phyloP scores from a whole-genome alignment of 192 early-diverging fungal species.

The Podila verticillata region DNA sequence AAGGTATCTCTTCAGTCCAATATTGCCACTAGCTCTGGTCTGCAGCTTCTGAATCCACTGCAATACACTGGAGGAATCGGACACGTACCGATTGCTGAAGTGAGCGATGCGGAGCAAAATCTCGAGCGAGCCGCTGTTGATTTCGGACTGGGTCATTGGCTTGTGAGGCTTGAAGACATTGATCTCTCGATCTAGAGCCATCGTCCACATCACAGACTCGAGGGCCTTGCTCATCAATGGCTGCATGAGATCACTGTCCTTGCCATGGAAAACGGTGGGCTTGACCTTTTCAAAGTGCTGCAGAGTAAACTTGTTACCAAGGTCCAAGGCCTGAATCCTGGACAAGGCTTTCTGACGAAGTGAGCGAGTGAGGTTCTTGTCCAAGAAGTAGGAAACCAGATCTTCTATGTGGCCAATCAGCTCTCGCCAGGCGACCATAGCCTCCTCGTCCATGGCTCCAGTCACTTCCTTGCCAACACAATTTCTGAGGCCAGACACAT shows the following conservation, averaged over 20 bases:
- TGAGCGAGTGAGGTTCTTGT: conserved; percentile 11
- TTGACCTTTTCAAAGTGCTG: conserved; percentile 11
- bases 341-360: conserved; percentile 24
- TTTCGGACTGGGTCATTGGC: conserved; percentile 20
- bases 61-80: background rate
- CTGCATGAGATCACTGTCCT: conserved; percentile 8
- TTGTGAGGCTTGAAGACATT: conserved; percentile 15
- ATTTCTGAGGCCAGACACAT: background rate
- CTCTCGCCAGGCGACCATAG: conserved; percentile 23
- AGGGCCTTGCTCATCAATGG: conserved; percentile 32
- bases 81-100: conserved; percentile 20
- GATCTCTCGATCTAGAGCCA: conserved; percentile 20
- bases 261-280: conserved; percentile 11
- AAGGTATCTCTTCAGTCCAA: conserved; percentile 1
- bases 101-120: conserved; percentile 27
- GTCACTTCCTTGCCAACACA: conserved; percentile 27
- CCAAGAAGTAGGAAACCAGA: conserved; percentile 25
- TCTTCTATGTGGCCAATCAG: conserved; percentile 26
- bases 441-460: conserved; percentile 13
- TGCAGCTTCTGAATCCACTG: conserved; percentile 10
- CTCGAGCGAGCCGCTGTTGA: conserved; percentile 18
- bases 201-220: conserved; percentile 36
- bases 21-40: conserved; percentile 10
- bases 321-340: conserved; percentile 7
- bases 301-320: background rate